Percentiles rank a stretch among this genome's conserved stretches.
These are phyloP conservation scores for Cryptococcus floricola DNA, from an alignment of 1,284 basidiomycete genomes.

Conservation along the genomic window DNA sequence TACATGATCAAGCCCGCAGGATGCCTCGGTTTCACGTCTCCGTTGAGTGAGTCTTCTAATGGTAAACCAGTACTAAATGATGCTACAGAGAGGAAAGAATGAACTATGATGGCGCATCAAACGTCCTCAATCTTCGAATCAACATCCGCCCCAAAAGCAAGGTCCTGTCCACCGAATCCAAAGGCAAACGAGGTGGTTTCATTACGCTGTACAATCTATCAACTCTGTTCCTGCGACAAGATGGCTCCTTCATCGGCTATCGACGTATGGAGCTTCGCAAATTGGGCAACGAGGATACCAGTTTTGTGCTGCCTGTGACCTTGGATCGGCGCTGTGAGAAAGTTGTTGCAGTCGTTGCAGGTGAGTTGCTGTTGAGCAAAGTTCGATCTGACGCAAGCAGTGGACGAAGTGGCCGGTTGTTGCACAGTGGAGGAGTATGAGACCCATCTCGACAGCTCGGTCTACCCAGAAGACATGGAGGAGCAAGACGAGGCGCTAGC, in stretches of 20 bases:
- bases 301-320: slow-evolving; percentile 1
- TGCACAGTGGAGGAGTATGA: slow-evolving; percentile 20
- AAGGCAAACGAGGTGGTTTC: background rate
- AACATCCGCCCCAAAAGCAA: slow-evolving; percentile 1
- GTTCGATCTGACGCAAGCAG: slow-evolving; percentile 12
- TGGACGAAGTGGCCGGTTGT: slow-evolving; percentile 40
- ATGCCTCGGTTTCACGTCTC: slow-evolving; percentile 7
- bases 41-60: slow-evolving; percentile 5
- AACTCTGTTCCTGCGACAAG: slow-evolving; percentile 5
- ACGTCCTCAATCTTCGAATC: slow-evolving; percentile 7
- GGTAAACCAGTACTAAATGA: background rate
- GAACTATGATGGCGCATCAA: background rate
- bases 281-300: slow-evolving; percentile 1
- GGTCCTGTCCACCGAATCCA: slow-evolving; percentile 3
- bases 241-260: slow-evolving; percentile 2
- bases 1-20: slow-evolving; percentile 1
- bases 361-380: background rate
- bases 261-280: background rate
- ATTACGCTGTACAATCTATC: slow-evolving; percentile 4
- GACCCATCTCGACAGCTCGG: slow-evolving; percentile 13
- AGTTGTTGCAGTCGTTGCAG: slow-evolving; percentile 6
- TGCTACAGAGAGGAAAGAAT: slow-evolving; percentile 3
- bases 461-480: slow-evolving; percentile 15
- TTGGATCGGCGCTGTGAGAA: slow-evolving; percentile 9
- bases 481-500: background rate